Percentiles rank a stretch among this genome's conserved stretches.
Evolutionary conservation across 2,329 filamentous ascomycete genomes (phyloP).

Genomic region (Bipolaris zeicola): DNA sequence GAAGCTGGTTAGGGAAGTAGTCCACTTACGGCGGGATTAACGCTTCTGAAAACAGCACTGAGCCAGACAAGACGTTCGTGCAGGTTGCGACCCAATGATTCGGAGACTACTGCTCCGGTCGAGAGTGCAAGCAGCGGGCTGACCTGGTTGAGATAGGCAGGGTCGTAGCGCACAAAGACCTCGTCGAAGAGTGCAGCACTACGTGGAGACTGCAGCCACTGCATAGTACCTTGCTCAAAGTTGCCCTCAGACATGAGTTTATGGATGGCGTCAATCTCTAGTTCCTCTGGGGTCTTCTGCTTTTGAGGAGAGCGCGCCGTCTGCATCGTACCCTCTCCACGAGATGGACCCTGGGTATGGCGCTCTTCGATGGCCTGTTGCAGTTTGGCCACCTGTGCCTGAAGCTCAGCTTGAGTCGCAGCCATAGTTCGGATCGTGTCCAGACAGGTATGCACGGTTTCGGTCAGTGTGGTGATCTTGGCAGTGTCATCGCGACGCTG

Average conservation of each 20-base stretch:
- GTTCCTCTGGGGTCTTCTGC: conserved; percentile 57
- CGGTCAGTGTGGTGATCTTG: conserved; percentile 76
- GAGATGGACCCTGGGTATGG: conserved; percentile 14
- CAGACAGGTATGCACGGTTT: conserved; percentile 68
- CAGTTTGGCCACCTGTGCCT: conserved; percentile 58
- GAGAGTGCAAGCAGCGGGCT: conserved; percentile 65
- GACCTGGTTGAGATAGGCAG: conserved; percentile 60
- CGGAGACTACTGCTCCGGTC: conserved; percentile 66
- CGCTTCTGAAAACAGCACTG: conserved; percentile 58
- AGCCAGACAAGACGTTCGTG: conserved; percentile 64
- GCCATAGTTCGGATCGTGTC: conserved; percentile 74
- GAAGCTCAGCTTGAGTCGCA: conserved; percentile 69
- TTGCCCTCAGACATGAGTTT: conserved; percentile 64
- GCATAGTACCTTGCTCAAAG: conserved; percentile 55
- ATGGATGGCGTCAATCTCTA: conserved; percentile 67
- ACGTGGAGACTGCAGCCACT: conserved; percentile 67
- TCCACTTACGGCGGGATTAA: conserved; percentile 60
- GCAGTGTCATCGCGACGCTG: conserved; percentile 60
- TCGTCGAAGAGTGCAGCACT: conserved; percentile 66
- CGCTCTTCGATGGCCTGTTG: conserved; percentile 49
- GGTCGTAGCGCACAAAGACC: conserved; percentile 63
- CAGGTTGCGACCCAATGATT: conserved; percentile 59
- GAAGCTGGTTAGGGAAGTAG: not conserved
- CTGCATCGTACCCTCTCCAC: conserved; percentile 25
- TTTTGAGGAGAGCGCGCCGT: conserved; percentile 49